phyloP scores from a whole-genome alignment of 805 yeast species.

The Saturnispora hagleri region DNA sequence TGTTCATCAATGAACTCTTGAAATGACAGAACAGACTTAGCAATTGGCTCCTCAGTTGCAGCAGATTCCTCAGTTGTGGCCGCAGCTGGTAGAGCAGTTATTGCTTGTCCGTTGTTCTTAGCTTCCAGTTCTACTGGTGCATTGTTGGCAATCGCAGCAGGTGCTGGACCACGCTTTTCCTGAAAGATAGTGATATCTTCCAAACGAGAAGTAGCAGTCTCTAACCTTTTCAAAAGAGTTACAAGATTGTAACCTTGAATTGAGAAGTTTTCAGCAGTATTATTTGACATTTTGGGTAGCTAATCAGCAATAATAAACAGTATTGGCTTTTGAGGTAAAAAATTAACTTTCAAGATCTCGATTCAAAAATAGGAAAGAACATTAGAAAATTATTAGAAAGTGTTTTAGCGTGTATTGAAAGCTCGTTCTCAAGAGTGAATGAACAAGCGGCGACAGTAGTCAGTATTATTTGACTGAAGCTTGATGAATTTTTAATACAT shows the following conservation, averaged over 20 bases:
- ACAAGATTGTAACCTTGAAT: conserved; percentile 82
- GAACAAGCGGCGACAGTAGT: too few species aligned
- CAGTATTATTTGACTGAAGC: too few species aligned
- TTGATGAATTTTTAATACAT: not conserved
- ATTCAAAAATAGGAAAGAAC: not conserved
- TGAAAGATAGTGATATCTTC: conserved; percentile 83
- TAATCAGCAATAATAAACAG: not conserved
- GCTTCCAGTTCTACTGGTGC: conserved; percentile 5
- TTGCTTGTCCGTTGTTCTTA: not conserved
- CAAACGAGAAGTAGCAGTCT: conserved; percentile 86
- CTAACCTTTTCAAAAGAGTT: conserved; percentile 71
- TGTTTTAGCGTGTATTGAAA: too few species aligned
- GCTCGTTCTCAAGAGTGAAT: too few species aligned
- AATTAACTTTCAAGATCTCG: not conserved
- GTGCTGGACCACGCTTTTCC: conserved; percentile 40
- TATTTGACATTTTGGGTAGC: not conserved
- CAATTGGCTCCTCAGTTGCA: conserved; percentile 20
- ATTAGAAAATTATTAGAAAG: not conserved
- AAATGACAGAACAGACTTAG: conserved; percentile 43
- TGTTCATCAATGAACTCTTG: conserved; percentile 41
- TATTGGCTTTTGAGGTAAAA: not conserved
- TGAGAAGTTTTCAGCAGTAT: conserved; percentile 28
- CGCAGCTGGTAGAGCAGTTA: conserved; percentile 15
- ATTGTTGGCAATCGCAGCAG: conserved; percentile 9
- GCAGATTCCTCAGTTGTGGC: conserved; percentile 8